These are phyloP conservation scores for Pseudogymnoascus sp. DNA, from an alignment of 2,329 filamentous ascomycete species.

Conservation along the genomic window DNA sequence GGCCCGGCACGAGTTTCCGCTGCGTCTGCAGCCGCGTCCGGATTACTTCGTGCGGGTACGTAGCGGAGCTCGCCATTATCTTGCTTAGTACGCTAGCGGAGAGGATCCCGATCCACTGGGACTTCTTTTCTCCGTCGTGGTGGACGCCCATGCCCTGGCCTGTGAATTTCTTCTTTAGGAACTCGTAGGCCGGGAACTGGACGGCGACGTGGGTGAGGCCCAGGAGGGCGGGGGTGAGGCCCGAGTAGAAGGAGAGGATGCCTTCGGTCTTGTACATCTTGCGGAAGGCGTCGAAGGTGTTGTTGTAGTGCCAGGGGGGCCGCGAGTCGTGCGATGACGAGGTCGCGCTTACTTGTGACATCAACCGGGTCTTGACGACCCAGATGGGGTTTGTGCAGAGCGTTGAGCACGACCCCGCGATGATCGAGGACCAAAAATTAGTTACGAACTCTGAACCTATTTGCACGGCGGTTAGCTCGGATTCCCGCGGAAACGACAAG, in stretches of 20 bases:
- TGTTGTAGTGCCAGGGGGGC: slow-evolving; percentile 84
- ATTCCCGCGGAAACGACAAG: not conserved
- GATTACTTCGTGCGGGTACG: slow-evolving; percentile 95
- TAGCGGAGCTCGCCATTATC: slow-evolving; percentile 86
- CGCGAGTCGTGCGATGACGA: slow-evolving; percentile 48
- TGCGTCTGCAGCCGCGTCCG: slow-evolving; percentile 92
- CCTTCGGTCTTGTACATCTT: slow-evolving; percentile 96
- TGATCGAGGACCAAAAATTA: slow-evolving; percentile 82
- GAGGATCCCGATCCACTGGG: slow-evolving; percentile 78
- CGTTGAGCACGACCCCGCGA: slow-evolving; percentile 87
- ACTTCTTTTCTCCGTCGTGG: slow-evolving; percentile 46
- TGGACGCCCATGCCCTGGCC: slow-evolving; percentile 77
- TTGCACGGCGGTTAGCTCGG: not conserved
- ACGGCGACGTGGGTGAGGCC: slow-evolving; percentile 94
- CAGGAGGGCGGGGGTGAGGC: slow-evolving; percentile 82
- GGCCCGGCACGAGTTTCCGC: slow-evolving; percentile 56
- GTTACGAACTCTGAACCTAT: slow-evolving; percentile 45
- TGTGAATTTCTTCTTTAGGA: slow-evolving; percentile 82
- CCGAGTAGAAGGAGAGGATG: slow-evolving; percentile 86
- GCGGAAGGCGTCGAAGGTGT: slow-evolving; percentile 81
- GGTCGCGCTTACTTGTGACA: slow-evolving; percentile 74
- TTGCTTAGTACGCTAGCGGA: slow-evolving; percentile 90
- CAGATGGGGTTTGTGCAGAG: slow-evolving; percentile 96
- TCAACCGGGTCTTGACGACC: slow-evolving; percentile 97
- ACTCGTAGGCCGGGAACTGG: slow-evolving; percentile 95